Evolutionary conservation across 2,329 filamentous ascomycete genomes (phyloP).

Genomic region (Akanthomyces lecanii): DNA sequence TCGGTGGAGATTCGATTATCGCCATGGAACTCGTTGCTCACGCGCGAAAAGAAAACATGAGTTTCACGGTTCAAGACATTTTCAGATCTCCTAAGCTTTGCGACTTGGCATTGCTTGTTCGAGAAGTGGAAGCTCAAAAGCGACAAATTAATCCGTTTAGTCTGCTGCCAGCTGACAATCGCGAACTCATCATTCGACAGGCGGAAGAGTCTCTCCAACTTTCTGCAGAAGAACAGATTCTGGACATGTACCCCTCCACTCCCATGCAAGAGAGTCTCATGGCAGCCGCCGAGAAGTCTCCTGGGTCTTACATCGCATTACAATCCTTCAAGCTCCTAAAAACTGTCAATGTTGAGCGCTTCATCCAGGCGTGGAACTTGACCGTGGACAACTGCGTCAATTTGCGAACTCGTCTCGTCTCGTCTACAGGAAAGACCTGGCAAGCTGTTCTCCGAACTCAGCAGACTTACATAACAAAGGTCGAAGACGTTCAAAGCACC

Average conservation of each 20-base stretch:
- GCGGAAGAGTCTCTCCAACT: background rate
- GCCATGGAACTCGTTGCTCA: conserved; percentile 46
- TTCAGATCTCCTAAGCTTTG: conserved; percentile 41
- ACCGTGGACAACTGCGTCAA: conserved; percentile 15
- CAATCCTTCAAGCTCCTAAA: conserved; percentile 3
- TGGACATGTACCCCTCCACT: conserved; percentile 1
- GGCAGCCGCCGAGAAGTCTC: background rate
- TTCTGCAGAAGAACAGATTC: background rate
- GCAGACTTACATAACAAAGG: background rate
- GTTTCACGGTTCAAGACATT: conserved; percentile 40
- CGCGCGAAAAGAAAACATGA: conserved; percentile 34
- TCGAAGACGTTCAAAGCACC: background rate
- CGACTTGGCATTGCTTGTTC: conserved; percentile 36
- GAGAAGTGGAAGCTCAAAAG: background rate
- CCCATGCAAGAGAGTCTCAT: background rate
- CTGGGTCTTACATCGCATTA: conserved; percentile 17
- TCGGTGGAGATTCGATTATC: conserved; percentile 38
- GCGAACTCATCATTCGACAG: background rate
- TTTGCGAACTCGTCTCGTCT: conserved; percentile 13
- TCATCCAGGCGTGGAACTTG: conserved; percentile 15
- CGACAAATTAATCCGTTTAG: background rate
- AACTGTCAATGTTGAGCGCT: conserved; percentile 8
- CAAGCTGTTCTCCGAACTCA: background rate
- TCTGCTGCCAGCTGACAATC: background rate
- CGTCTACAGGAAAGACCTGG: background rate